These are phyloP conservation scores for Leccinum longicurvipes DNA, from an alignment of 768 basidiomycete genomes.

Conservation along the genomic window DNA sequence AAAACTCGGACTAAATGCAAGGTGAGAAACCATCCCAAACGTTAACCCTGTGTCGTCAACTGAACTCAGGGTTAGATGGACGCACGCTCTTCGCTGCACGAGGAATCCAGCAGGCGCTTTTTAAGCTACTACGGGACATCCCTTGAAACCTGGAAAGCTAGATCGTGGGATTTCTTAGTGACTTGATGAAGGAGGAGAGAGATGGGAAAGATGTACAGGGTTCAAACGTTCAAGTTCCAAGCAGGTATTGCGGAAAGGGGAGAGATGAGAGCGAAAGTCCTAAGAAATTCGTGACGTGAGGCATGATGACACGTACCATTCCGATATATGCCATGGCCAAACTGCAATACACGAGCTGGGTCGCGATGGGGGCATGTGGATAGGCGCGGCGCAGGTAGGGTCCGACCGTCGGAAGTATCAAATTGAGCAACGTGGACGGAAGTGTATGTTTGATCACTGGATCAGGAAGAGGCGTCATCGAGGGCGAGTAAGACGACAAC, in stretches of 20 bases:
- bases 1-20: slow-evolving; percentile 50
- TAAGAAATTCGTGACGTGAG: slow-evolving; percentile 2
- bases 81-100: not conserved
- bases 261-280: slow-evolving; percentile 62
- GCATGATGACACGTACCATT: slow-evolving; percentile 43
- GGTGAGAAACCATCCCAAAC: slow-evolving; percentile 71
- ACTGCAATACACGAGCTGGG: slow-evolving; percentile 91
- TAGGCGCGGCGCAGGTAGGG: too few species aligned
- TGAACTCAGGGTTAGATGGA: slow-evolving; percentile 59
- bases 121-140: slow-evolving; percentile 79
- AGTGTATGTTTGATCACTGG: too few species aligned
- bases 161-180: slow-evolving; percentile 75
- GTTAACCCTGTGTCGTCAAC: slow-evolving; percentile 54
- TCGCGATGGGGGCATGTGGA: slow-evolving; percentile 80
- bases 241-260: slow-evolving; percentile 41
- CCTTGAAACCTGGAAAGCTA: slow-evolving; percentile 75
- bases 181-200: slow-evolving; percentile 44
- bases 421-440: too few species aligned
- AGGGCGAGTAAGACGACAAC: slow-evolving; percentile 17
- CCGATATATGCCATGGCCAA: slow-evolving; percentile 88
- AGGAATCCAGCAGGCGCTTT: too few species aligned
- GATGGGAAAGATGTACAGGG: slow-evolving; percentile 63
- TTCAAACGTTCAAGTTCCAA: slow-evolving; percentile 37
- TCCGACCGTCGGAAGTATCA: too few species aligned
- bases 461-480: slow-evolving; percentile 20